phyloP scores from a whole-genome alignment of 2,329 filamentous ascomycete species.

The Botryosphaeria agaves region DNA sequence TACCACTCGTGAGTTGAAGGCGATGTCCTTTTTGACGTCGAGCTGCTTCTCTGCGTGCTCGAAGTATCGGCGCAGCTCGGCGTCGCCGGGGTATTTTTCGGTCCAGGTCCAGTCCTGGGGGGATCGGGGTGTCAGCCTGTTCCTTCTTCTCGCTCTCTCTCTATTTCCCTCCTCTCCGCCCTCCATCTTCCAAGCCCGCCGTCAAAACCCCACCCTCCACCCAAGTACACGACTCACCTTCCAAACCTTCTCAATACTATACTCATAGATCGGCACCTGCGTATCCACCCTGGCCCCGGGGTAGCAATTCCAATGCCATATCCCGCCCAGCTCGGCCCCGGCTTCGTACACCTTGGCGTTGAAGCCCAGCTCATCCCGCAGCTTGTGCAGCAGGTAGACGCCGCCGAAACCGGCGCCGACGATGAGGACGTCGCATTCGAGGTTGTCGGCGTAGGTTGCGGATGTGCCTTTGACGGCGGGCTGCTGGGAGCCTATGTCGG shows the following conservation, averaged over 20 bases:
- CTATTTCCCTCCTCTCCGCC: background rate
- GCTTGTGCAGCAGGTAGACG: slow-evolving; percentile 9
- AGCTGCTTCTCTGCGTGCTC: slow-evolving; percentile 39
- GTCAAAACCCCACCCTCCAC: background rate
- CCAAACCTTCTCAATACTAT: slow-evolving; percentile 29
- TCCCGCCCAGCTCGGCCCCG: slow-evolving; percentile 18
- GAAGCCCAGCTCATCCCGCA: slow-evolving; percentile 11
- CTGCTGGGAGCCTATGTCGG: background rate
- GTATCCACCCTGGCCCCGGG: slow-evolving; percentile 29
- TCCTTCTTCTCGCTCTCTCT: background rate
- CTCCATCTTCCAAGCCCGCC: background rate
- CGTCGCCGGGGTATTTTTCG: slow-evolving; percentile 13
- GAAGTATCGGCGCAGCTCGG: slow-evolving; percentile 40
- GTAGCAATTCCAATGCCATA: slow-evolving; percentile 22
- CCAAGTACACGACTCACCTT: slow-evolving; percentile 9
- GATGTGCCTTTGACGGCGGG: background rate
- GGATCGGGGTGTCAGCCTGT: slow-evolving; percentile 3
- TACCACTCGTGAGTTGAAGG: slow-evolving; percentile 38
- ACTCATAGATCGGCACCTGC: slow-evolving; percentile 28
- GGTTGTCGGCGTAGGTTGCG: slow-evolving; percentile 9
- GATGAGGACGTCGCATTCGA: slow-evolving; percentile 12
- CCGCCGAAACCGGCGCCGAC: slow-evolving; percentile 13
- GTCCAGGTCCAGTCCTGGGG: slow-evolving; percentile 39
- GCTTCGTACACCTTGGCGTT: slow-evolving; percentile 18
- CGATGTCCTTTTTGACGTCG: slow-evolving; percentile 36